Evolutionary conservation across 2,329 filamentous ascomycete species (phyloP), one percentile per base, ranked within the genome.

Genomic region (Sarocladium strictum): DNA sequence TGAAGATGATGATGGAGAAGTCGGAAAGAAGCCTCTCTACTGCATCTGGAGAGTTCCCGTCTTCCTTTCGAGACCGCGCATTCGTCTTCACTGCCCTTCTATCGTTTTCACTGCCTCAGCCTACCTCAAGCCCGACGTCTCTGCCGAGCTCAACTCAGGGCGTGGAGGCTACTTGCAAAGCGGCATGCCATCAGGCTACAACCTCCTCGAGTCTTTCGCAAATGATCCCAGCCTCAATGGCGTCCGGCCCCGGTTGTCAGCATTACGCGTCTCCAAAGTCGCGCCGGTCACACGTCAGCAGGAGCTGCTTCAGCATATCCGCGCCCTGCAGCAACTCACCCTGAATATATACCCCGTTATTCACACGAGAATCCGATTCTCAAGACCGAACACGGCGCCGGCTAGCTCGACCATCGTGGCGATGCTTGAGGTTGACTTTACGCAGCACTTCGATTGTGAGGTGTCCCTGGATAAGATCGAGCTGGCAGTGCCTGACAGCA

Each of bases 141-240:
- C 62, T 26, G 55, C 61, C 6, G 64, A 67, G n/a, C 56, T 63
- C 14, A 59, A 57, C 53, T 57, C 62, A 11, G 50, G 40, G 10
- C 61, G 61, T 37, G 67, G 71, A 10, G 84, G 87, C 53, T 90
- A 90, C 63, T 76, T 93, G 29, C 80, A 81, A 33, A 89, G 85
- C 63, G 81, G 84, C 55, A 70, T 85, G 24, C 84, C 89, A 0
- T 79, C 85, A 6, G 85, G 87, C 1, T 75, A 89, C 58, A 94
- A 93, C 66, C 74, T 93, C n/a, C 79, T 94, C 14, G 85, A 89
- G 64, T 80, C 89, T 2, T 88, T 93, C 57, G 77, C 79, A 53
- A 76, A 75, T 58, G 88, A 91, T 63, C 80, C 84, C 21, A 78
- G 77, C 24, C 73, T 90, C 17, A 74, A 72, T 15, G 82, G 84